Conservation (phyloP, 495 filamentous ascomycete genomes). For the Aspergillus biplanus region DNA sequence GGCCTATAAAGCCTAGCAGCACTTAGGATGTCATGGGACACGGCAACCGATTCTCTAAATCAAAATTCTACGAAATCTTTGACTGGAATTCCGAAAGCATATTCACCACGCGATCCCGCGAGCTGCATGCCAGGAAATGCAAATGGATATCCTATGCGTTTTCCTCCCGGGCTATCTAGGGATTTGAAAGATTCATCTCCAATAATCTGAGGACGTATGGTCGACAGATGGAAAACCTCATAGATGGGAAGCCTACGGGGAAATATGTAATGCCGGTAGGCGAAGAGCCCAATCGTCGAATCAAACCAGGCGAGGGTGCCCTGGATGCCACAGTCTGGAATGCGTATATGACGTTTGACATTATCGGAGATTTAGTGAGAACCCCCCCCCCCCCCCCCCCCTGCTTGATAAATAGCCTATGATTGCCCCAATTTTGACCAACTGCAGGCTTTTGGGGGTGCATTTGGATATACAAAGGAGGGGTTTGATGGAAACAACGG, state of each 20-base stretch:
- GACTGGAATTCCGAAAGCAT: background rate
- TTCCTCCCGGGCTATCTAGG: background rate
- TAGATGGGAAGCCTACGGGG: background rate
- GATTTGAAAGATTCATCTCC: background rate
- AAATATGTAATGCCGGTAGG: background rate
- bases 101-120: background rate
- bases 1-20: too few species aligned
- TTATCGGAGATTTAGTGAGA: conserved; percentile 4
- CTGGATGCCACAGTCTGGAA: background rate
- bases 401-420: background rate
- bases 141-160: background rate
- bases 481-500: background rate
- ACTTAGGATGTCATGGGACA: background rate
- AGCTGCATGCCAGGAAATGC: background rate
- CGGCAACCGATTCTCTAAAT: background rate
- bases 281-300: background rate
- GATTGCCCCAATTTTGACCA: background rate
- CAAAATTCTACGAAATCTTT: background rate
- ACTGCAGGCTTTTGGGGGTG: background rate
- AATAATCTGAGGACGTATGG: background rate
- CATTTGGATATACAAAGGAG: background rate
- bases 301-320: background rate
- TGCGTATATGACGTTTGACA: background rate
- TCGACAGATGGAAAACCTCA: background rate
- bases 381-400: background rate